These are phyloP conservation scores for Sclerotinia sclerotiorum DNA, from an alignment of 2,329 filamentous ascomycete genomes.

Conservation along the genomic window DNA sequence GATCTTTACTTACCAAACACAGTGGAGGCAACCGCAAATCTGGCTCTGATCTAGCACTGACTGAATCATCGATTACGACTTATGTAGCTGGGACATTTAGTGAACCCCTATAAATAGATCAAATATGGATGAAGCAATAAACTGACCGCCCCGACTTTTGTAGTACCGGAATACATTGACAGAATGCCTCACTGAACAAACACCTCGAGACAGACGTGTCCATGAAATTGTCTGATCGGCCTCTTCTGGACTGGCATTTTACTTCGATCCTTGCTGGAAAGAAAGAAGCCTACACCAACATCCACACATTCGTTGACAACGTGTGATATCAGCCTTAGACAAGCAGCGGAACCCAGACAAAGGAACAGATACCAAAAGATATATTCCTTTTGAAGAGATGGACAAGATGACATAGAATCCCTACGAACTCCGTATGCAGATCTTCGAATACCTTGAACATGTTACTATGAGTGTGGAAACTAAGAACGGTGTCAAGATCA, in stretches of 20 bases:
- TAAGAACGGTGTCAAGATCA: slow-evolving; percentile 20
- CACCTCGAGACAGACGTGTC: slow-evolving; percentile 20
- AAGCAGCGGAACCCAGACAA: background rate
- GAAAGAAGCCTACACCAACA: slow-evolving; percentile 8
- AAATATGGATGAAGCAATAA: background rate
- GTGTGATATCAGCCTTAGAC: slow-evolving; percentile 20
- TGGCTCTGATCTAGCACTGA: background rate
- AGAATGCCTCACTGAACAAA: background rate
- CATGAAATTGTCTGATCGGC: background rate
- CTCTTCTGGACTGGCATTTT: slow-evolving; percentile 13
- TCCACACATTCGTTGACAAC: slow-evolving; percentile 16
- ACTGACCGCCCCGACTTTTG: background rate
- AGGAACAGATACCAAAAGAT: background rate
- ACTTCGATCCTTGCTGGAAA: slow-evolving; percentile 17
- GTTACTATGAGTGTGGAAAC: slow-evolving; percentile 19
- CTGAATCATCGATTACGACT: background rate
- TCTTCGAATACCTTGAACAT: slow-evolving; percentile 16
- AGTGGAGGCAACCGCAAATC: background rate
- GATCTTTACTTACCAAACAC: background rate
- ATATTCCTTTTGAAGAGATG: slow-evolving; percentile 5
- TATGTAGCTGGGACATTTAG: background rate
- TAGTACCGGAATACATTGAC: slow-evolving; percentile 13
- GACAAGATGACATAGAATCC: background rate
- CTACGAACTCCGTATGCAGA: slow-evolving; percentile 6
- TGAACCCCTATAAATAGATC: too few relatives aligned